Base-by-base conservation (phyloP, 2,329 filamentous ascomycete genomes). In the Fusarium multiceps region DNA sequence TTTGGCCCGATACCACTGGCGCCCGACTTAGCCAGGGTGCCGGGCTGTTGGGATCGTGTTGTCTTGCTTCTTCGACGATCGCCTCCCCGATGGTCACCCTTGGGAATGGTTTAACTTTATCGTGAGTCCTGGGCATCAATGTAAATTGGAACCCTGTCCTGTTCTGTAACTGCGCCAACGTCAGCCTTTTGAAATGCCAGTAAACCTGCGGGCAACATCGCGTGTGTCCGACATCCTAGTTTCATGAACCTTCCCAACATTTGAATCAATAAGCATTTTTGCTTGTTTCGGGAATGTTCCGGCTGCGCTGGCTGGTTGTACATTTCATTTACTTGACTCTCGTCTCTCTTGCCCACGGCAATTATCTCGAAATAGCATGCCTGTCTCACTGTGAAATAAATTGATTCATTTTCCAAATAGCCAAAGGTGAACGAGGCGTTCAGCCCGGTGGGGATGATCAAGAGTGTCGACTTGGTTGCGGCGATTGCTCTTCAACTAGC, bases 1-100 rank as follows among this genome's bases (percentile, higher is more conserved):
- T 71, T 72, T 72, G 63, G 59, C 57, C 69, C 67, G 60, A 73
- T 65, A 63, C 70, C 69, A 66, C 72, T 73, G 72, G 69, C 72
- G 72, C 68, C 68, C 67, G 48, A 68, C 68, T 61, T 64, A 70
- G 71, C 67, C 72, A 59, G 68, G 63, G 67, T 61, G 55, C 59
- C 51, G 65, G 61, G 56, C 55, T 59, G 58, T 66, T 71, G 66
- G 69, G 51, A 67, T 66, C 59, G 66, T 21, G 54, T 30, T 49
- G 60, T 53, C 54, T 56, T 56, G 32, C 43, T 53, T 55, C 28
- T 68, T 54, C 14, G 67, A 56, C 63, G 63, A 70, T 70, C 67
- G 34, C 56, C 25, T 70, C 63, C 53, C 53, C 25, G 63, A 66
- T 55, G 51, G 47, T 67, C 56, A 58, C 67, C 67, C 66, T 65